Evolutionary conservation across 495 filamentous ascomycete genomes (phyloP), one percentile per base, ranked within the genome.

Genomic region (Lentithecium fluviatile): DNA sequence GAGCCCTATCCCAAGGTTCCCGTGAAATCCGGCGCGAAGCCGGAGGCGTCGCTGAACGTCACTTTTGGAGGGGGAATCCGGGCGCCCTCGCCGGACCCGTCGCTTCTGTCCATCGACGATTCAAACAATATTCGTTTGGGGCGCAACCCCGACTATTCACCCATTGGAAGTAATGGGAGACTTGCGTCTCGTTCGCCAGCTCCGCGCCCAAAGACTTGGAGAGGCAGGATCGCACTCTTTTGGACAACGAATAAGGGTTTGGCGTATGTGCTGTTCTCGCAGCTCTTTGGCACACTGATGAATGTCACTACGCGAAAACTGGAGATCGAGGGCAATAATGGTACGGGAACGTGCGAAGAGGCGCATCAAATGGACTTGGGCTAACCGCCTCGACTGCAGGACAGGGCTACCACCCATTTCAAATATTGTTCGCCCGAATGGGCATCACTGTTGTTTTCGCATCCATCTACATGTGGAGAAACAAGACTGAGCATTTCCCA

Each of bases 241-340:
- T 76, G 74, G 71, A 56, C 73, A 3, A 79, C 78, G 52, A 91
- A 95, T 67, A 88, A 88, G 62, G 88, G 88, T 1, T 78, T 92
- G 48, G 77, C 87, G 19, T 74, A 93, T 20, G 86, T 98, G 34
- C 71, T 90, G 17, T 26, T 85, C 21, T 80, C 91, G 10, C 91
- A 96, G 75, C 75, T 95, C 36, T 97, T 96, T 65, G 91, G 88
- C 0, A 85, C 87, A 0, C 73, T 89, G 45, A 98, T 98, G 94
- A 95, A 93, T 70, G 80, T 95, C 7, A 82, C 85, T 23, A 89
- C 91, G 0, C 80, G 93, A 38, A 69, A 95, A 1, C 75, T 97
- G 45, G 91, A 95, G 69, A 78, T 86, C 3, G 82, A 88, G 57
- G 90, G 83, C 32, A 76, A 76, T 47, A 60, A 78, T 66, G 80